phyloP scores from a whole-genome alignment of 2,329 filamentous ascomycete species.

The Fusarium sp. region DNA sequence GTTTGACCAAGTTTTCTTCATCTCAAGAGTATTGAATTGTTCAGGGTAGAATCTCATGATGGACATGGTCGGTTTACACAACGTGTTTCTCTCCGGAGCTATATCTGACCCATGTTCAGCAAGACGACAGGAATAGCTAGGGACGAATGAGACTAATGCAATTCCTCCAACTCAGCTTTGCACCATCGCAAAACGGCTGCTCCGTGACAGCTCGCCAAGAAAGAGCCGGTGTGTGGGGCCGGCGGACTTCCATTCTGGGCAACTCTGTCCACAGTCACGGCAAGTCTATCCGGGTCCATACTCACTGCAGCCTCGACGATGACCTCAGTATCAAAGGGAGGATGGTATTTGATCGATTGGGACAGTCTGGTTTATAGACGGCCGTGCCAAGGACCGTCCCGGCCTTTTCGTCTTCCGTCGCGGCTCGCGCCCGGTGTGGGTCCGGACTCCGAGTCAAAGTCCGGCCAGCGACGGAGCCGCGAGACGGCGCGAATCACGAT shows the following conservation, averaged over 20 bases:
- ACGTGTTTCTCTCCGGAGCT: constrained; percentile 6
- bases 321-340: background rate
- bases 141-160: background rate
- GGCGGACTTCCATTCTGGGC: constrained; percentile 18
- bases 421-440: constrained; percentile 10
- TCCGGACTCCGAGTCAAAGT: constrained; percentile 14
- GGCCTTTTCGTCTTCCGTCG: background rate
- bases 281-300: background rate
- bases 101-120: background rate
- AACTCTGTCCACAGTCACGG: background rate
- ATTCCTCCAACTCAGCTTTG: background rate
- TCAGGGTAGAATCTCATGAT: background rate
- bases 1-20: background rate
- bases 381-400: background rate
- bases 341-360: background rate
- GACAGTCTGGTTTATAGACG: background rate
- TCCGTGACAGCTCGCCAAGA: background rate
- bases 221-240: background rate
- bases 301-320: background rate
- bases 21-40: background rate
- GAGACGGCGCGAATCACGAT: background rate
- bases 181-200: background rate
- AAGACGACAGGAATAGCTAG: background rate
- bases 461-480: background rate
- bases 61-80: background rate